Conservation (phyloP, 129 eudicot species). For the Kitagawia praeruptora region DNA sequence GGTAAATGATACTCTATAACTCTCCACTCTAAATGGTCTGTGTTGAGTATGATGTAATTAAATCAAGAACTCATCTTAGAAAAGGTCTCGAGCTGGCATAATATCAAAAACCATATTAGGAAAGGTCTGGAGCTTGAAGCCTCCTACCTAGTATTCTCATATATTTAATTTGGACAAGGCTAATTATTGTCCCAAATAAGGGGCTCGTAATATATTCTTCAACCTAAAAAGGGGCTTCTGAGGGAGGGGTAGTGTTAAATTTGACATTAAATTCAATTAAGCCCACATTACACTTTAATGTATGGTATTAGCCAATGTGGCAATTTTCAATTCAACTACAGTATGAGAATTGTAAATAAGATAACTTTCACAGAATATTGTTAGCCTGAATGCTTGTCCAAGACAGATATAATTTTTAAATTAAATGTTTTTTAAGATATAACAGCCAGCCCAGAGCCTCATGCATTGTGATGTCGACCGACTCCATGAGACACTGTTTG, state of each 20-base stretch:
- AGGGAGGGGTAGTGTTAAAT: too few species aligned
- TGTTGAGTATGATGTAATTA: neutral
- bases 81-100: too few species aligned
- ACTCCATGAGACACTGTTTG: neutral
- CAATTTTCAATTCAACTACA: neutral
- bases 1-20: neutral
- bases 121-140: too few species aligned
- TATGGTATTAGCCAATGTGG: neutral
- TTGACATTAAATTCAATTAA: too few species aligned
- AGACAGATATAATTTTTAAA: neutral
- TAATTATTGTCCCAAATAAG: neutral
- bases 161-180: too few species aligned
- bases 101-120: too few species aligned
- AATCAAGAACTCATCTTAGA: too few species aligned
- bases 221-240: too few species aligned
- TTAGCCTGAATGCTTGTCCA: neutral
- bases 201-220: too few species aligned
- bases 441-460: neutral
- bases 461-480: neutral
- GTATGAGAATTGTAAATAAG: neutral
- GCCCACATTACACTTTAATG: too few species aligned
- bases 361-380: neutral
- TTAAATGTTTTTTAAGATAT: neutral
- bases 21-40: neutral
- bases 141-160: neutral